Base-by-base conservation (phyloP, 805 yeast genomes). In the Schwanniomyces occidentalis region DNA sequence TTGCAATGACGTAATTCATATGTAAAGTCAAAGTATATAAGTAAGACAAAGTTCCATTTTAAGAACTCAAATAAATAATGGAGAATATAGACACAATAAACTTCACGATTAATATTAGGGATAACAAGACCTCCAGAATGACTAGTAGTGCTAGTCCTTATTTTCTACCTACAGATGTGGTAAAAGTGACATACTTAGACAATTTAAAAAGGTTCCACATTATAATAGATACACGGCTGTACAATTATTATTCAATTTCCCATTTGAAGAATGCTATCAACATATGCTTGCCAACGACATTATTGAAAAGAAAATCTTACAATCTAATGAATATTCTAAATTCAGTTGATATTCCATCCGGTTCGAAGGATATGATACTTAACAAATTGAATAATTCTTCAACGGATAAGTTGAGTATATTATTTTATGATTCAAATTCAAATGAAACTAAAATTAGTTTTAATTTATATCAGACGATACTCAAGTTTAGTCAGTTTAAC, bases 251-350 rank as follows among this genome's bases (percentile, higher is more conserved):
- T 45, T 48, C 58, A 14, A 38, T 45, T 6, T 46, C 61, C 18
- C 60, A 64, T 34, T 36, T 71, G 10, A 41, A 37, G 9, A 40
- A 50, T 16, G 48, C 75, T 14, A 42, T 62, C 39, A 67, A 69
- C 41, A 48, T 68, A 12, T 69, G 74, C 41, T 49, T 70, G 9
- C 76, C 76, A 8, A 59, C 73, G 3, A 71, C 76, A 1, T 54
- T 71, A 16, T 44, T 71, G 20, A 69, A 69, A 41, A 44, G 76
- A 32, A 53, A 50, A 25, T 55, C 65, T 19, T 63, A 60, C 34
- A 56, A 50, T 32, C 41, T 71, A 20, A 38, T 42, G 5, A 61
- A 60, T 19, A 56, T 69, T 15, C 37, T 69, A 16, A 54, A 57
- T 22, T 49, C 66, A 6, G 54, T 58, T 40, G 56, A 50, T 25